These are phyloP conservation scores for Ceratocystiopsis brevicomis DNA, from an alignment of 2,329 filamentous ascomycete species.

Conservation along the genomic window DNA sequence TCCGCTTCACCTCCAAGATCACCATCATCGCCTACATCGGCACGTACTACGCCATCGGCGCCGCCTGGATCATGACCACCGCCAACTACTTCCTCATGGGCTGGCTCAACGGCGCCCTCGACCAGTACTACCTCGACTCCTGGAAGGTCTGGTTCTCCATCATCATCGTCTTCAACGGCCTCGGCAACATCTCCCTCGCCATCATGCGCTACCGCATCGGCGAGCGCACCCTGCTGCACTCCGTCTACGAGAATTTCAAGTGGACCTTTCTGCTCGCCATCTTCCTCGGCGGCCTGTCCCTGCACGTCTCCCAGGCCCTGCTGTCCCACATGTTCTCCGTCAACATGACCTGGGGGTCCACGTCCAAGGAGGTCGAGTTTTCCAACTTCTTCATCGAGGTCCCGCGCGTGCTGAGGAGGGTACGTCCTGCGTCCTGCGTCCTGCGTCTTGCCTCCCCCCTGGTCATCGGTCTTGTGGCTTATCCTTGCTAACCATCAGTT, in stretches of 20 bases:
- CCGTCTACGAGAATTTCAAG: constrained; percentile 47
- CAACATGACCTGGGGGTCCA: constrained; percentile 73
- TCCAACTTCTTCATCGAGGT: constrained; percentile 76
- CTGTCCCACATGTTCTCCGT: constrained; percentile 70
- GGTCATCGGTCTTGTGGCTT: too few relatives aligned
- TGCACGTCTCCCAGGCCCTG: constrained; percentile 66
- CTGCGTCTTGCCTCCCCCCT: too few relatives aligned
- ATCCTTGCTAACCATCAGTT: constrained; percentile 32
- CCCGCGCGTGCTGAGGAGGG: constrained; percentile 57
- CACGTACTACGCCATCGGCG: constrained; percentile 63
- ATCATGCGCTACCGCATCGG: constrained; percentile 54
- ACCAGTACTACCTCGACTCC: constrained; percentile 63
- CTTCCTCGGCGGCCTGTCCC: constrained; percentile 64
- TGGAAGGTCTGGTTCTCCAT: constrained; percentile 70
- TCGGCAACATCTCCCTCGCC: constrained; percentile 54
- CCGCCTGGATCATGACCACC: constrained; percentile 54
- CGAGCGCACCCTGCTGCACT: constrained; percentile 38
- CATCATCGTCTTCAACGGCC: constrained; percentile 57
- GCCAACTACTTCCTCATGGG: constrained; percentile 60
- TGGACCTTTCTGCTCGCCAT: constrained; percentile 59
- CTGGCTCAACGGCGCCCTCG: constrained; percentile 59
- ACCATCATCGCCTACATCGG: constrained; percentile 62
- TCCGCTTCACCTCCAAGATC: constrained; percentile 56
- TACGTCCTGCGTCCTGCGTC: too few relatives aligned
- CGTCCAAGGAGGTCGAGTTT: constrained; percentile 63